These are phyloP conservation scores for Areca catechu DNA, from an alignment of 176 grass and related monocot genomes.

Conservation along the genomic window DNA sequence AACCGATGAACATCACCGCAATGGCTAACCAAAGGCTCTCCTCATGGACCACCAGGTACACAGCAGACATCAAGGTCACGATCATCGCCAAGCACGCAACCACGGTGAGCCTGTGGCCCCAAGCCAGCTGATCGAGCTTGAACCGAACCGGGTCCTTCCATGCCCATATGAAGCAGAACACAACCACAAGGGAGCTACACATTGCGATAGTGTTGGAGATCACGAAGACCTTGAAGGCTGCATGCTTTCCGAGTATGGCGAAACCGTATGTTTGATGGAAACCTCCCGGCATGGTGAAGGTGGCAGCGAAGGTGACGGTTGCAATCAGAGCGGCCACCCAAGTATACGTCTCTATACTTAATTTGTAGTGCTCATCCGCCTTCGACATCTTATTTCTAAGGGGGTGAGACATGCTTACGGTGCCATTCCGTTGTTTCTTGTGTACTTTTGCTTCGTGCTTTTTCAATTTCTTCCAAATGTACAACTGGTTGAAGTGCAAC, in stretches of 20 bases:
- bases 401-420: neutral
- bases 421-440: slow-evolving; percentile 21
- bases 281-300: slow-evolving; percentile 45
- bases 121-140: slow-evolving; percentile 21
- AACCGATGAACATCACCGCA: slow-evolving; percentile 25
- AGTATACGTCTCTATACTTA: slow-evolving; percentile 26
- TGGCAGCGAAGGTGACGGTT: slow-evolving; percentile 32
- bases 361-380: slow-evolving; percentile 25
- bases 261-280: slow-evolving; percentile 6
- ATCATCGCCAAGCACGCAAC: slow-evolving; percentile 20
- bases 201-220: slow-evolving; percentile 39
- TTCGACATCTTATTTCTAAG: slow-evolving; percentile 7
- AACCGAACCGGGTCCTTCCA: slow-evolving; percentile 25
- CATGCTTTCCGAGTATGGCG: slow-evolving; percentile 15
- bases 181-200: slow-evolving; percentile 22
- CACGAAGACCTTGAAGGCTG: slow-evolving; percentile 30
- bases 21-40: slow-evolving; percentile 18
- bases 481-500: slow-evolving; percentile 7
- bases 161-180: slow-evolving; percentile 36
- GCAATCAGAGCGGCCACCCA: slow-evolving; percentile 43
- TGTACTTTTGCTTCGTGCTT: slow-evolving; percentile 24
- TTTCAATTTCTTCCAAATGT: slow-evolving; percentile 30
- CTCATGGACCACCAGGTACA: neutral
- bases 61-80: slow-evolving; percentile 5
- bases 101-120: slow-evolving; percentile 28